phyloP scores from a whole-genome alignment of 768 basidiomycete genomes.

The Naganishia kalamii region DNA sequence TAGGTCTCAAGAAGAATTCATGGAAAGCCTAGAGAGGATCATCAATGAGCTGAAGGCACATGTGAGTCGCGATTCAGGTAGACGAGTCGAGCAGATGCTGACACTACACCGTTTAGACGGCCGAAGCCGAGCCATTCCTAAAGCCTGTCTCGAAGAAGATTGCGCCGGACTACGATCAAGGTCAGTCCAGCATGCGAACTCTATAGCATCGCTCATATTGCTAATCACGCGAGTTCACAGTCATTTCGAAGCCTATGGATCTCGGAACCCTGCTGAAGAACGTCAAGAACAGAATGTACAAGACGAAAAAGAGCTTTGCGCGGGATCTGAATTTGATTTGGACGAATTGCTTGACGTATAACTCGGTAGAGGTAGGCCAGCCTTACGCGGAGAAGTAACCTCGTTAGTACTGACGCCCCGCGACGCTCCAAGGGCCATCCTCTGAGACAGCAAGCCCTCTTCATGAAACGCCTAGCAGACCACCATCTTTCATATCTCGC shows the following conservation, averaged over 20 bases:
- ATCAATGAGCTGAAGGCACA: slow-evolving; percentile 70
- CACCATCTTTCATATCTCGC: slow-evolving; percentile 79
- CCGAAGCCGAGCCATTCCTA: slow-evolving; percentile 85
- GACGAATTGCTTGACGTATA: slow-evolving; percentile 90
- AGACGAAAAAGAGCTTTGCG: slow-evolving; percentile 86
- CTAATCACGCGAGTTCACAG: slow-evolving; percentile 61
- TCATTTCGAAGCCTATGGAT: slow-evolving; percentile 94
- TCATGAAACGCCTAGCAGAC: slow-evolving; percentile 77
- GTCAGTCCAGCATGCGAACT: slow-evolving; percentile 51
- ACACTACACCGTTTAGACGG: slow-evolving; percentile 43
- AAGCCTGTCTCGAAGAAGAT: slow-evolving; percentile 86
- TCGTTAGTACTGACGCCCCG: not conserved
- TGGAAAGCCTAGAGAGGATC: slow-evolving; percentile 85
- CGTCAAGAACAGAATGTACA: slow-evolving; percentile 84
- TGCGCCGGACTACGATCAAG: slow-evolving; percentile 86
- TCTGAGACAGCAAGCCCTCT: slow-evolving; percentile 69
- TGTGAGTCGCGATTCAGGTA: slow-evolving; percentile 60
- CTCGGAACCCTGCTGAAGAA: slow-evolving; percentile 85
- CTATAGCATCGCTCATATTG: slow-evolving; percentile 1
- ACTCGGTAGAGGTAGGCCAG: slow-evolving; percentile 71
- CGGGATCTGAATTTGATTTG: slow-evolving; percentile 94
- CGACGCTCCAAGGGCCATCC: slow-evolving; percentile 64
- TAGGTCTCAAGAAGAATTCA: slow-evolving; percentile 67
- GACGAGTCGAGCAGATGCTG: slow-evolving; percentile 22
- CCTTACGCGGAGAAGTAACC: too few species aligned